phyloP scores from a whole-genome alignment of 192 early-diverging fungal genomes.

The Coemansia sp. region DNA sequence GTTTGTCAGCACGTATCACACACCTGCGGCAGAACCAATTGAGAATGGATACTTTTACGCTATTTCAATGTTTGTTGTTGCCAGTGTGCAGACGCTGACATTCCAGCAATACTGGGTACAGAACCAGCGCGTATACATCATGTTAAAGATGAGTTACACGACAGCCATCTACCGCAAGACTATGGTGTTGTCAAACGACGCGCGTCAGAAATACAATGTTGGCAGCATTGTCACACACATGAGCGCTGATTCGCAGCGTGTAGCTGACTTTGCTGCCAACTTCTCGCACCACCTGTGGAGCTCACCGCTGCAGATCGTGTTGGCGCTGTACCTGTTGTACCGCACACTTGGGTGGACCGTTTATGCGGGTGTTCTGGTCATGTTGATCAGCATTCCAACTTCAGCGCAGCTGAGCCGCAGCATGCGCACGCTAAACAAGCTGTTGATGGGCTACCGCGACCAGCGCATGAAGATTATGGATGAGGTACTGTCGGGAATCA shows the following conservation, averaged over 20 bases:
- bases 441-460: conserved; percentile 35
- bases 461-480: conserved; percentile 57
- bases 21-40: conserved; percentile 4
- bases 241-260: conserved; percentile 55
- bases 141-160: background rate
- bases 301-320: conserved; percentile 12
- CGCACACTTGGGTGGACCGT: conserved; percentile 18
- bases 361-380: conserved; percentile 8
- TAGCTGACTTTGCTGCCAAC: background rate
- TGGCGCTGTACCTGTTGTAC: conserved; percentile 21
- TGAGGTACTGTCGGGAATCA: conserved; percentile 56
- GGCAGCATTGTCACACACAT: conserved; percentile 70
- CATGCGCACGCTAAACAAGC: background rate
- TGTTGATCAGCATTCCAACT: conserved; percentile 30
- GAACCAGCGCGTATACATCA: background rate
- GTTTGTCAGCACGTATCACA: conserved; percentile 20
- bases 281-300: conserved; percentile 29
- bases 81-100: background rate
- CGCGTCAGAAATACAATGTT: conserved; percentile 72
- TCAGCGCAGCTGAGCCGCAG: conserved; percentile 50
- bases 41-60: conserved; percentile 28
- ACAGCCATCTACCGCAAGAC: conserved; percentile 19
- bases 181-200: conserved; percentile 19
- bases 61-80: conserved; percentile 16
- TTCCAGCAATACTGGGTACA: background rate